Evolutionary conservation across 2,329 filamentous ascomycete species (phyloP).

Genomic region (Pyrenophora graminea): DNA sequence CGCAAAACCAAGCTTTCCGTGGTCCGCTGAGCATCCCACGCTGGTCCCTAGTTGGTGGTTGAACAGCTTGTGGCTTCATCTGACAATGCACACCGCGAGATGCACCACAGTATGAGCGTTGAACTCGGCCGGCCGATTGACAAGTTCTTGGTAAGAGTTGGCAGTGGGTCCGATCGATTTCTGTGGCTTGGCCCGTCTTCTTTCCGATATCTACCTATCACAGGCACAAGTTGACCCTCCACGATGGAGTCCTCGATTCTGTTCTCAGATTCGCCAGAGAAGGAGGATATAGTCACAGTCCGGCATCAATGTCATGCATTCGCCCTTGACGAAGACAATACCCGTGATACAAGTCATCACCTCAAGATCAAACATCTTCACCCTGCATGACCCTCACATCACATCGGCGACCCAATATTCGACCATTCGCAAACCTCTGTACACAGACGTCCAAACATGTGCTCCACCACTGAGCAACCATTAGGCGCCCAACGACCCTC

Average conservation of each 20-base stretch:
- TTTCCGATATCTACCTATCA: not conserved
- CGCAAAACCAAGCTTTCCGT: constrained; percentile 23
- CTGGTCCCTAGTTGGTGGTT: constrained; percentile 22
- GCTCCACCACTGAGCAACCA: constrained; percentile 13
- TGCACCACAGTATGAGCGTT: constrained; percentile 7
- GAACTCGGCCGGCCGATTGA: constrained; percentile 8
- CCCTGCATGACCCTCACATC: constrained; percentile 11
- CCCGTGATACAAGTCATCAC: constrained; percentile 3
- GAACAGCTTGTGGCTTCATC: constrained; percentile 14
- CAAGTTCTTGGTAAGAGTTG: not conserved
- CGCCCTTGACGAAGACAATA: not conserved
- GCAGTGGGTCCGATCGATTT: constrained; percentile 2
- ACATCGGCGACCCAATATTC: constrained; percentile 9
- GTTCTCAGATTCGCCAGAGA: constrained; percentile 10
- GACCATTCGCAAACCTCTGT: constrained; percentile 12
- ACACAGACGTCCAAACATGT: constrained; percentile 26
- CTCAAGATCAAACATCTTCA: constrained; percentile 1
- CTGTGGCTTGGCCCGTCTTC: not conserved
- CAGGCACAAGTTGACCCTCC: constrained; percentile 1
- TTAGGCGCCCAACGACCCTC: constrained; percentile 38
- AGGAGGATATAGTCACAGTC: constrained; percentile 8
- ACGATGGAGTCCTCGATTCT: constrained; percentile 2
- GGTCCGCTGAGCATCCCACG: constrained; percentile 10
- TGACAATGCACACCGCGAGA: constrained; percentile 5
- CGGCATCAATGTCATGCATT: constrained; percentile 3